Evolutionary conservation across 768 basidiomycete genomes (phyloP).

Genomic region (Pleurotus citrinopileatus): DNA sequence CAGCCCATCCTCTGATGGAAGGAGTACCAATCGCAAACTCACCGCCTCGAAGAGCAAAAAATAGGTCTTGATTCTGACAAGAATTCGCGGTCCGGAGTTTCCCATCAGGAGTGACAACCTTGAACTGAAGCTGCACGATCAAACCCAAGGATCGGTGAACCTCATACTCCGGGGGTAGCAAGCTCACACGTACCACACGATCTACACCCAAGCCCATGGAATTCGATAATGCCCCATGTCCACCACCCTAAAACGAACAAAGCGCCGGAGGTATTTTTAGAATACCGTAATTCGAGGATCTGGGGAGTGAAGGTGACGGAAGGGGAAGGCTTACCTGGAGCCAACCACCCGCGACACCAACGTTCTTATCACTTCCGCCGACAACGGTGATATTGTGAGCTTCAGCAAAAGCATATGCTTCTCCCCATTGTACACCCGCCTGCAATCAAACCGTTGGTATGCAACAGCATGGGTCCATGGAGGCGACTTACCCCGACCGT

Average conservation of each 20-base stretch:
- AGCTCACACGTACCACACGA: constrained; percentile 32
- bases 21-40: constrained; percentile 6
- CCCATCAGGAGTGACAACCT: constrained; percentile 54
- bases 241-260: constrained; percentile 31
- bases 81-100: constrained; percentile 40
- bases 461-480: neutral
- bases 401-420: constrained; percentile 43
- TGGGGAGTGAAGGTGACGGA: neutral
- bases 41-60: constrained; percentile 52
- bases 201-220: constrained; percentile 46
- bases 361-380: constrained; percentile 40
- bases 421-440: constrained; percentile 44
- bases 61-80: constrained; percentile 49
- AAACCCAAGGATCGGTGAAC: neutral
- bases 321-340: constrained; percentile 24
- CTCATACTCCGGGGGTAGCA: neutral
- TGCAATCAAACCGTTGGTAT: constrained; percentile 13
- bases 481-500: constrained; percentile 32
- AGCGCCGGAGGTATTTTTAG: neutral
- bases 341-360: constrained; percentile 42
- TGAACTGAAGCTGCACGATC: constrained; percentile 39
- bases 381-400: constrained; percentile 41
- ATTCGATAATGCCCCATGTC: constrained; percentile 41
- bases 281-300: neutral
- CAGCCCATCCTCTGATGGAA: no score